phyloP scores from a whole-genome alignment of 1,284 basidiomycete genomes.

The Phellinidium pouzarii region DNA sequence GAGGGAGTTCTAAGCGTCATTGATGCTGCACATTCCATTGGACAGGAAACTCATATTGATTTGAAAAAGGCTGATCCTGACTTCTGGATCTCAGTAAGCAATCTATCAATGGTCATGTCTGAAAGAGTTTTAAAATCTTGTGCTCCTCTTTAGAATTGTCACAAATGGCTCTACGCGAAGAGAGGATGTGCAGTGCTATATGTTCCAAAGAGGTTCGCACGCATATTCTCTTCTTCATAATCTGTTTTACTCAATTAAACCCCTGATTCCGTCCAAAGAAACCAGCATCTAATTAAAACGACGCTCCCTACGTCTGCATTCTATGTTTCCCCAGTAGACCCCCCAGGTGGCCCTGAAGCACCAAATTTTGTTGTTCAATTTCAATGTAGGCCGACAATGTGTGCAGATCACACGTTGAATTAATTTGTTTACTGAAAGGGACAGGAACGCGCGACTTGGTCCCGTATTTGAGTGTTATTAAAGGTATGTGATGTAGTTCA shows the following conservation, averaged over 20 bases:
- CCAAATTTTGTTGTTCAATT: constrained; percentile 53
- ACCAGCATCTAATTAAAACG: constrained; percentile 71
- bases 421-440: constrained; percentile 37
- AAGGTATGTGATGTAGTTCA: background rate
- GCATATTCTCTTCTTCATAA: background rate
- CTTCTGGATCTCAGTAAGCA: constrained; percentile 71
- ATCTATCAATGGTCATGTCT: background rate
- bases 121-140: background rate
- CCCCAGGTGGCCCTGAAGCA: constrained; percentile 22
- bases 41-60: constrained; percentile 44
- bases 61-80: constrained; percentile 57
- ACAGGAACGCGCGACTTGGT: constrained; percentile 61
- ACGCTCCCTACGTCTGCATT: constrained; percentile 66
- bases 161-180: constrained; percentile 81
- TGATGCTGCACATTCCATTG: constrained; percentile 80
- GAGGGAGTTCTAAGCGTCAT: constrained; percentile 65
- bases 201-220: constrained; percentile 60
- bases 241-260: constrained; percentile 1
- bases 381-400: constrained; percentile 39
- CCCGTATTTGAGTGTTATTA: constrained; percentile 40
- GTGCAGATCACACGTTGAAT: constrained; percentile 15
- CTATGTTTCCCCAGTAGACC: constrained; percentile 41
- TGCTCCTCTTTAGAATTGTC: constrained; percentile 51
- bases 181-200: constrained; percentile 71
- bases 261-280: constrained; percentile 36